Evolutionary conservation across 139 green algal genomes (phyloP).

Genomic region (Dunaliella primolecta): DNA sequence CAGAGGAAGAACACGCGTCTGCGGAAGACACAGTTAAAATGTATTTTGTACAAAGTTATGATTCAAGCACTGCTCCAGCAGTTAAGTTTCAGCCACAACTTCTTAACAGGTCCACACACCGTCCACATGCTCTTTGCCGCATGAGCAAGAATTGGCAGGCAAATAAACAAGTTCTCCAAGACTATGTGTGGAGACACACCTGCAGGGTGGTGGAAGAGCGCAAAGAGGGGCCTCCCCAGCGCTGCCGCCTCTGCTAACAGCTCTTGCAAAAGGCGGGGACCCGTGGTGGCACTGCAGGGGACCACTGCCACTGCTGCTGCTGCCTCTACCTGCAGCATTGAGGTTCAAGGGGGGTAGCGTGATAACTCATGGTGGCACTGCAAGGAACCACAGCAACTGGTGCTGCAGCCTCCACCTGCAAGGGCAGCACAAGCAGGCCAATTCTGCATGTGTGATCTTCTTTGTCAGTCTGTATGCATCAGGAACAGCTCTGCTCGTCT

Average conservation of each 20-base stretch:
- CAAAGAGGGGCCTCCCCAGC: conserved; percentile 73
- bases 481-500: neutral
- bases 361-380: conserved; percentile 56
- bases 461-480: neutral
- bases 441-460: neutral
- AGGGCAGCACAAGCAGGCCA: no score
- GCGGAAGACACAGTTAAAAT: no score
- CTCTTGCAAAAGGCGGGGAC: conserved; percentile 44
- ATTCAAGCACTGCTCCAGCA: no score
- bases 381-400: conserved; percentile 24
- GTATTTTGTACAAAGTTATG: no score
- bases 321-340: conserved; percentile 43
- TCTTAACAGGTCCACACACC: no score
- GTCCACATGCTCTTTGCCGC: no score
- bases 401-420: conserved; percentile 35
- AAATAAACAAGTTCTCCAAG: no score
- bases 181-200: no score
- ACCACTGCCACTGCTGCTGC: conserved; percentile 23
- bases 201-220: conserved; percentile 72
- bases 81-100: no score
- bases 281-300: conserved; percentile 51
- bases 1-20: no score
- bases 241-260: conserved; percentile 51
- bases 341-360: conserved; percentile 48
- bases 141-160: no score